Percentiles rank a stretch among this genome's conserved stretches.
Evolutionary conservation across 108 stramenopile species (phyloP).

Genomic region (Nitzschia sp.): DNA sequence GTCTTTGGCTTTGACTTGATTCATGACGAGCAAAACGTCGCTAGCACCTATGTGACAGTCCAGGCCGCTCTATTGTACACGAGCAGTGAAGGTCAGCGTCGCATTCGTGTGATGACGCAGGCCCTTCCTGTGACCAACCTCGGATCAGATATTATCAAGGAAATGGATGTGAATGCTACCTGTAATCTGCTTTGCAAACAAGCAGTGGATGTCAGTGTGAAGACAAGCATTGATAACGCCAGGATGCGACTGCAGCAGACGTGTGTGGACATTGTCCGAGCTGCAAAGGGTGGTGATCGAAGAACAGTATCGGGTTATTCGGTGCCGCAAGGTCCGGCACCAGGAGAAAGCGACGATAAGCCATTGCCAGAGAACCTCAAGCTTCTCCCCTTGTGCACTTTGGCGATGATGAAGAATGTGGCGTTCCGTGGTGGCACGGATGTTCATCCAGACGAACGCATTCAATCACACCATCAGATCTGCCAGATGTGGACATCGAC

Average conservation of each 20-base stretch:
- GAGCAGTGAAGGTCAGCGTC: conserved; percentile 91
- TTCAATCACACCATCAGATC: conserved; percentile 76
- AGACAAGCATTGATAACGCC: conserved; percentile 90
- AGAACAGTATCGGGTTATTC: conserved; percentile 75
- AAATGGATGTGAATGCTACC: conserved; percentile 82
- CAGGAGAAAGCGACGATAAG: conserved; percentile 46
- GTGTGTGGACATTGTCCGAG: conserved; percentile 77
- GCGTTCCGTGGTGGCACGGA: conserved; percentile 96
- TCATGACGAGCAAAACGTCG: conserved; percentile 90
- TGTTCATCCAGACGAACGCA: conserved; percentile 94
- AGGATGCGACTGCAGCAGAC: conserved; percentile 85
- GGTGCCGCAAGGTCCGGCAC: conserved; percentile 48
- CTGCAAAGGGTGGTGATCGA: conserved; percentile 69
- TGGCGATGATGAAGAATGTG: conserved; percentile 96
- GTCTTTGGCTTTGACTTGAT: conserved; percentile 93
- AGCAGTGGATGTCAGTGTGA: conserved; percentile 86
- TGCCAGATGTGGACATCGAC: conserved; percentile 83
- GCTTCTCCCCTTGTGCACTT: conserved; percentile 93
- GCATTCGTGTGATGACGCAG: conserved; percentile 97
- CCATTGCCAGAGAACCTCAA: conserved; percentile 75
- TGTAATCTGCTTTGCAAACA: conserved; percentile 89
- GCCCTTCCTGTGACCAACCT: conserved; percentile 82
- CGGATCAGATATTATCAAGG: conserved; percentile 76
- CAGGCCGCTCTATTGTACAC: conserved; percentile 98
- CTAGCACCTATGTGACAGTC: conserved; percentile 80